Percentiles rank a stretch among this genome's conserved stretches.
Conservation (phyloP, 495 filamentous ascomycete species). For the Aspergillus bertholletiae region DNA sequence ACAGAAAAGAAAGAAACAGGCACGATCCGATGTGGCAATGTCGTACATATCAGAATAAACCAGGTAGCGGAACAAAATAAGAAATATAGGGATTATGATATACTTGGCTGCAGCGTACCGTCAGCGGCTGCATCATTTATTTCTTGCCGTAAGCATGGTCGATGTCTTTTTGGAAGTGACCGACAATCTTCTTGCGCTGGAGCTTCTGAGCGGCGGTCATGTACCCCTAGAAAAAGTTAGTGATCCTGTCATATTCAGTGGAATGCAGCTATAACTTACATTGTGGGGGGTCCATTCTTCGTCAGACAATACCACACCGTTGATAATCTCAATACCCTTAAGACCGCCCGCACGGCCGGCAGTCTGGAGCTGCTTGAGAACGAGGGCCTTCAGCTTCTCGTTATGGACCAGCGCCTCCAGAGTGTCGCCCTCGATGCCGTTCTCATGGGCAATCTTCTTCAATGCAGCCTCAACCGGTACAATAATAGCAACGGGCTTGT, state of each 20-base stretch:
- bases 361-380: constrained; percentile 79
- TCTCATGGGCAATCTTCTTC: constrained; percentile 75
- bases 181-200: constrained; percentile 52
- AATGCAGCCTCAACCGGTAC: constrained; percentile 81
- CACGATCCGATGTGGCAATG: neutral
- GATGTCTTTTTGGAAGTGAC: constrained; percentile 42
- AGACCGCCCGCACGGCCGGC: constrained; percentile 74
- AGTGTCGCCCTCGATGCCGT: constrained; percentile 64
- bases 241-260: neutral
- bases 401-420: constrained; percentile 81
- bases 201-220: constrained; percentile 56
- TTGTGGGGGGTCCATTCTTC: constrained; percentile 98
- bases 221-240: constrained; percentile 33
- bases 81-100: neutral
- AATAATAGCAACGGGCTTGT: constrained; percentile 90
- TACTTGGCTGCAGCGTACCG: neutral
- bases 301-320: constrained; percentile 86
- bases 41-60: neutral
- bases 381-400: constrained; percentile 70
- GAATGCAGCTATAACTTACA: constrained; percentile 52
- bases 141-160: constrained; percentile 49
- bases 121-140: constrained; percentile 13
- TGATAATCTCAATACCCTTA: constrained; percentile 83
- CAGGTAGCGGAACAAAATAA: constrained; percentile 4
- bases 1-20: neutral